phyloP scores from a whole-genome alignment of 805 yeast species.

The Zygoascus biomembranicola region DNA sequence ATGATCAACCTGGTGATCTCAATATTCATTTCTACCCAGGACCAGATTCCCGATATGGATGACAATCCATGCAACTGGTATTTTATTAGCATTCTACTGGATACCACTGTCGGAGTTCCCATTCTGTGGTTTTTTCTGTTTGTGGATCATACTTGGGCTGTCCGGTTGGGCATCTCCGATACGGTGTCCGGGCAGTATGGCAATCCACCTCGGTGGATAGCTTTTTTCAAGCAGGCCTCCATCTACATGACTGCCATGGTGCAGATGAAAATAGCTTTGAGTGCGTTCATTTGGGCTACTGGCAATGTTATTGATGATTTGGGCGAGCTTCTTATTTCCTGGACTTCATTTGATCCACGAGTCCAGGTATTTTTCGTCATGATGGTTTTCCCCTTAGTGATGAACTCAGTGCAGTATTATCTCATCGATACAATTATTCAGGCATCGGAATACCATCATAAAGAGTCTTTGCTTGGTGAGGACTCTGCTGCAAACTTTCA shows the following conservation, averaged over 20 bases:
- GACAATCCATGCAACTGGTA: conserved; percentile 92
- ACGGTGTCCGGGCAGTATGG: conserved; percentile 56
- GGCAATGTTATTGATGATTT: conserved; percentile 43
- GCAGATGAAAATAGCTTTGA: conserved; percentile 54
- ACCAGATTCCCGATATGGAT: conserved; percentile 28
- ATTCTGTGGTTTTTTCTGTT: conserved; percentile 55
- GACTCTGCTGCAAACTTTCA: background rate
- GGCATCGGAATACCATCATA: conserved; percentile 24
- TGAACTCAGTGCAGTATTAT: conserved; percentile 44
- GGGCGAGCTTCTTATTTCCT: conserved; percentile 68
- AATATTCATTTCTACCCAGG: conserved; percentile 35
- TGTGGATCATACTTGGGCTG: conserved; percentile 37
- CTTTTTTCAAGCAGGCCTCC: conserved; percentile 62
- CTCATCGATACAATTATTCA: conserved; percentile 54
- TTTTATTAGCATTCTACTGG: conserved; percentile 77
- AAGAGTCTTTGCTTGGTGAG: background rate
- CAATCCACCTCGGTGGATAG: conserved; percentile 49
- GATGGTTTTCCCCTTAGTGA: conserved; percentile 42
- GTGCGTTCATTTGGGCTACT: conserved; percentile 52
- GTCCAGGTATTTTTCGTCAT: conserved; percentile 82
- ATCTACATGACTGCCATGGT: conserved; percentile 59
- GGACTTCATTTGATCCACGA: conserved; percentile 75
- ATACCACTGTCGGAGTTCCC: conserved; percentile 91
- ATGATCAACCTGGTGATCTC: conserved; percentile 66
- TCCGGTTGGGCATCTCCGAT: conserved; percentile 34